phyloP scores from a whole-genome alignment of 169 alveolate species.

The Besnoitia besnoiti region DNA sequence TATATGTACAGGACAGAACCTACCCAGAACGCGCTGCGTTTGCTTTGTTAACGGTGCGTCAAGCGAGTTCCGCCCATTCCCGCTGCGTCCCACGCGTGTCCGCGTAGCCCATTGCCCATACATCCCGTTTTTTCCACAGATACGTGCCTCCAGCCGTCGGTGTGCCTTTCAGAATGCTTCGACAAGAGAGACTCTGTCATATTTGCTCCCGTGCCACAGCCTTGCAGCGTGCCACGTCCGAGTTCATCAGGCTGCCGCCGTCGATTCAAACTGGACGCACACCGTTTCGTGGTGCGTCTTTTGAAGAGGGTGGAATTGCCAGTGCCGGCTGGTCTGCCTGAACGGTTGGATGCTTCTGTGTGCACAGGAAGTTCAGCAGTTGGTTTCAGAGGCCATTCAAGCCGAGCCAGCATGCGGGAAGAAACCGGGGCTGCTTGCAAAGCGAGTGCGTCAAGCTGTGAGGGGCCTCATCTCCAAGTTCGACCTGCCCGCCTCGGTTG shows the following conservation, averaged over 20 bases:
- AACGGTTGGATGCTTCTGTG: too few species aligned
- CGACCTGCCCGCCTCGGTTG: background rate
- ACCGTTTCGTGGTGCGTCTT: too few species aligned
- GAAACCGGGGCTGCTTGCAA: background rate
- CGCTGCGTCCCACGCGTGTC: too few species aligned
- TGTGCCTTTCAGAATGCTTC: too few species aligned
- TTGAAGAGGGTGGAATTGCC: too few species aligned
- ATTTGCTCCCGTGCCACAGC: background rate
- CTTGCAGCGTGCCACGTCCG: background rate
- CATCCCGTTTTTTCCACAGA: too few species aligned
- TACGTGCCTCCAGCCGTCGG: too few species aligned
- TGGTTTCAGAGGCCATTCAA: background rate
- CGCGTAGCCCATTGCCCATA: too few species aligned
- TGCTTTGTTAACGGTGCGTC: background rate
- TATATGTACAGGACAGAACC: background rate
- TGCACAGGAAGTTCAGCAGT: conserved; percentile 24
- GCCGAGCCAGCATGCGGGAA: background rate
- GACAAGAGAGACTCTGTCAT: too few species aligned
- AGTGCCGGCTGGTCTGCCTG: too few species aligned
- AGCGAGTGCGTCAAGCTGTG: background rate
- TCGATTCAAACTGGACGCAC: too few species aligned
- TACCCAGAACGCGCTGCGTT: conserved; percentile 31
- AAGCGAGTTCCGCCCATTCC: too few species aligned
- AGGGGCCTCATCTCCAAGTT: conserved; percentile 27
- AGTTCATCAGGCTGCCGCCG: background rate